Evolutionary conservation across 2,329 filamentous ascomycete species (phyloP).

Genomic region (Cercospora sojina): DNA sequence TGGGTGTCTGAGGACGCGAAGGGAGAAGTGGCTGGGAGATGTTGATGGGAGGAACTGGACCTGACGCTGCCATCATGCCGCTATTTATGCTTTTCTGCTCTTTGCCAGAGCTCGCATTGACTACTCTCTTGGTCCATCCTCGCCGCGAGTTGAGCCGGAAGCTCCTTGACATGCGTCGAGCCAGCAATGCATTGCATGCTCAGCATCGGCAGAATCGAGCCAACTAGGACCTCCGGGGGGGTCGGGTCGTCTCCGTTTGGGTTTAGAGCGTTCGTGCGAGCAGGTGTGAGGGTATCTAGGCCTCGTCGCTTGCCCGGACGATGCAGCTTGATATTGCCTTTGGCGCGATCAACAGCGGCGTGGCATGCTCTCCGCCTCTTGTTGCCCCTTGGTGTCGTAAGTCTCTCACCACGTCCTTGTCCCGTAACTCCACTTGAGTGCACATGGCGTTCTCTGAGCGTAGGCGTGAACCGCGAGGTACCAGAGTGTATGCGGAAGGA

Average conservation of each 20-base stretch:
- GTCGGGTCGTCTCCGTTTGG: conserved; percentile 43
- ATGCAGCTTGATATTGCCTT: conserved; percentile 31
- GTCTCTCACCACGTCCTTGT: conserved; percentile 40
- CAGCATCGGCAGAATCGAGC: conserved; percentile 32
- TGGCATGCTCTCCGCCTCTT: conserved; percentile 49
- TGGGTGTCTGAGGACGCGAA: conserved; percentile 6
- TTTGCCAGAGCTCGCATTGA: conserved; percentile 6
- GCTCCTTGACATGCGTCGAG: conserved; percentile 18
- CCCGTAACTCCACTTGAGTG: conserved; percentile 26
- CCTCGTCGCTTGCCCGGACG: conserved; percentile 27
- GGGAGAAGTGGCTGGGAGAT: conserved; percentile 24
- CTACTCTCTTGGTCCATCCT: conserved; percentile 12
- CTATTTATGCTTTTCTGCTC: conserved; percentile 37
- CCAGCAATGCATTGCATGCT: conserved; percentile 19
- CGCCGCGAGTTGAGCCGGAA: conserved; percentile 21
- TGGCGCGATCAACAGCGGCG: conserved; percentile 37
- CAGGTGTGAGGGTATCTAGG: conserved; percentile 30
- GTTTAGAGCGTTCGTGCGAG: conserved; percentile 40
- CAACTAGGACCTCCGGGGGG: conserved; percentile 49
- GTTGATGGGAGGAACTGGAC: conserved; percentile 19
- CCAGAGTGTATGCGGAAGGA: conserved; percentile 10
- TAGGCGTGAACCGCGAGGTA: conserved; percentile 21
- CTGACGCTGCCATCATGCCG: conserved; percentile 19
- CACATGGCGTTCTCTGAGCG: conserved; percentile 23
- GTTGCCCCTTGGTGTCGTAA: conserved; percentile 40